phyloP scores from a whole-genome alignment of 1,284 basidiomycete genomes.

The Peniophora sp. region DNA sequence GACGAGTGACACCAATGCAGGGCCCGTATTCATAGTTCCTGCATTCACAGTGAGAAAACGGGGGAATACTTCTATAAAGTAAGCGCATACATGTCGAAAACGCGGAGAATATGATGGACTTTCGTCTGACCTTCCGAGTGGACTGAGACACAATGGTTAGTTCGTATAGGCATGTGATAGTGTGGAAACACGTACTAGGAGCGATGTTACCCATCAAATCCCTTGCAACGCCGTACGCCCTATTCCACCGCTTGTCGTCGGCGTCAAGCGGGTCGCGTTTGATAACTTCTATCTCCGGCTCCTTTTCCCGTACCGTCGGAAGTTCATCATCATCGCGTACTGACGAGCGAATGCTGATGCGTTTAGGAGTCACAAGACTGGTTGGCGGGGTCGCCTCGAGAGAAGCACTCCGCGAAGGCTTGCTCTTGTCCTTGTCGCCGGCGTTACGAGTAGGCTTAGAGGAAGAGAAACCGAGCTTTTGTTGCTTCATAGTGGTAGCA shows the following conservation, averaged over 20 bases:
- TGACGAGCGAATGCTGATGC: conserved; percentile 4
- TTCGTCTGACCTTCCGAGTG: conserved; percentile 55
- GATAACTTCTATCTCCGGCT: conserved; percentile 11
- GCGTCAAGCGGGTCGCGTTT: conserved; percentile 24
- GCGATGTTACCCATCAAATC: conserved; percentile 46
- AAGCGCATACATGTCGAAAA: conserved; percentile 64
- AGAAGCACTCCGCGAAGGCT: conserved; percentile 20
- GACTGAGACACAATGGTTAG: conserved; percentile 29
- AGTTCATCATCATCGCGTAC: conserved; percentile 3
- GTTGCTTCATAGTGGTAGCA: conserved; percentile 30
- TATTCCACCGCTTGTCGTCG: conserved; percentile 45
- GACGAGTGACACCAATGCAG: conserved; percentile 73
- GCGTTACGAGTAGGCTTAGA: conserved; percentile 38
- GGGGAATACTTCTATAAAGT: background rate
- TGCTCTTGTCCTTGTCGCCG: conserved; percentile 18
- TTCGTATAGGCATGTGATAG: background rate
- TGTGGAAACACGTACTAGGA: conserved; percentile 44
- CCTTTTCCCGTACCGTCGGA: conserved; percentile 3
- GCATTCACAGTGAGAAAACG: background rate
- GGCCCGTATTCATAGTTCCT: conserved; percentile 82
- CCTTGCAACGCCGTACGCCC: conserved; percentile 37
- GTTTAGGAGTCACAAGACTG: conserved; percentile 4
- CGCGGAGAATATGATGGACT: conserved; percentile 66
- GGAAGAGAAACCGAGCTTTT: conserved; percentile 39
- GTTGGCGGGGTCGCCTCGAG: conserved; percentile 12